Base-by-base conservation (phyloP, 1,284 basidiomycete genomes). In the Leccinum cinnamomeum region DNA sequence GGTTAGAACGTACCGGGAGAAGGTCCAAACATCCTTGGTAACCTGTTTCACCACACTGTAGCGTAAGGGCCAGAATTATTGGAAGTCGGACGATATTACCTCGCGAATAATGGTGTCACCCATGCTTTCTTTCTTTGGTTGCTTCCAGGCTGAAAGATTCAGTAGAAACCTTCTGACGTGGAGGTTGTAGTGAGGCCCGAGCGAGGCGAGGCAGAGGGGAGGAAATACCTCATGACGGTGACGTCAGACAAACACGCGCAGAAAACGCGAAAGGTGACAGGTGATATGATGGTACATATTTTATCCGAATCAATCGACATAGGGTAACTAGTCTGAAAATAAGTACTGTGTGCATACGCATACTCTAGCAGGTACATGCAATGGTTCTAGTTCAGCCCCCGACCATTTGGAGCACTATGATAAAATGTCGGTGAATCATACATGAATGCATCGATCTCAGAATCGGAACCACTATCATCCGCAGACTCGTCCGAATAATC, bases 371-470 rank as follows among this genome's bases (percentile, higher is more conserved):
- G 12, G 16, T 57, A 53, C n/a, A 20, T 46, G 12, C 6, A 23
- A 46, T 35, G 4, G 18, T 35, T 25, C 62, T 76, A 79, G 64
- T 75, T 63, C 66, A 77, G 71, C 57, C 70, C 73, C 53, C 67
- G 69, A 39, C 80, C 79, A 67, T 82, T 84, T 41, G 78, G 77
- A 62, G 76, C 73, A 64, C 70, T 78, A 62, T 75, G 77, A 69
- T 78, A 79, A 53, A 76, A 71, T 58, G 75, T 58, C 53, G 77
- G 79, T 41, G 87, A 83, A 73, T 91, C 89, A 67, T 85, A 91
- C 61, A 87, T 81, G 68, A 91, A 91, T 30, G 85, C 83, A 72
- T 91, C 89, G 44, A 81, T 76, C 65, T 89, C 88, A 2, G 84
- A 84, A 67, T 88, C 87, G 65, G 78, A 80, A 65, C 81, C 82